Base-by-base conservation (phyloP, 768 basidiomycete species). In the Tubosaeta sp. region DNA sequence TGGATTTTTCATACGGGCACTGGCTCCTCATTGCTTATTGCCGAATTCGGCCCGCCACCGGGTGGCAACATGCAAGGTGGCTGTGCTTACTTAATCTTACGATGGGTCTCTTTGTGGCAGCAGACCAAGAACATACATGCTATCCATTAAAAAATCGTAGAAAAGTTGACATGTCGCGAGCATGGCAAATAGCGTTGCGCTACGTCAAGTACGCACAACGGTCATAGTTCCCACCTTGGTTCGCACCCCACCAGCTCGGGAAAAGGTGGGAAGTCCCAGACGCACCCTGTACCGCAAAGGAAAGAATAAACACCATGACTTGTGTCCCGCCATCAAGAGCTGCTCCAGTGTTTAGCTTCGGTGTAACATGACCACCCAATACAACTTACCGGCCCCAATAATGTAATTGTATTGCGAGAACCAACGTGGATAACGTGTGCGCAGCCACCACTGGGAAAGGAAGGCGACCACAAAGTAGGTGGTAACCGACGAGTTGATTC, bases 381-480 rank as follows among this genome's bases (percentile, higher is more conserved):
- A 29, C 22, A 38, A 57, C 66, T 53, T 39, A 68, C 65, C 85
- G 38, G 83, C 86, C 27, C 82, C 83, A 4, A 86, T 66, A 35
- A 85, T 78, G 60, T 84, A 85, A 61, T 86, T 85, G 64, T 84
- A 84, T 59, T 73, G 72, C 60, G 78, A 77, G 67, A 84, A 88
- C 85, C 84, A 88, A 13, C 76, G 75, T 2, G 86, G 82, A 51
- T 82, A 71, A 53, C 78, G 76, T 35, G 67, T 74, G 32, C 84
- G 71, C 19, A 85, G 59, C 79, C 80, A 86, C 25, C 78, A 61
- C 50, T 86, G 85, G 1, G 85, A 85, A 34, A 77, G 55, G 52
- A 86, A 59, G 31, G 76, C 84, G 13, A 84, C 65, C 48, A 79
- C 65, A 47, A 82, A 74, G 50, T 71, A 71, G 5, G 77, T 76